phyloP scores from a whole-genome alignment of 495 filamentous ascomycete species.

The Penicillium daleae region DNA sequence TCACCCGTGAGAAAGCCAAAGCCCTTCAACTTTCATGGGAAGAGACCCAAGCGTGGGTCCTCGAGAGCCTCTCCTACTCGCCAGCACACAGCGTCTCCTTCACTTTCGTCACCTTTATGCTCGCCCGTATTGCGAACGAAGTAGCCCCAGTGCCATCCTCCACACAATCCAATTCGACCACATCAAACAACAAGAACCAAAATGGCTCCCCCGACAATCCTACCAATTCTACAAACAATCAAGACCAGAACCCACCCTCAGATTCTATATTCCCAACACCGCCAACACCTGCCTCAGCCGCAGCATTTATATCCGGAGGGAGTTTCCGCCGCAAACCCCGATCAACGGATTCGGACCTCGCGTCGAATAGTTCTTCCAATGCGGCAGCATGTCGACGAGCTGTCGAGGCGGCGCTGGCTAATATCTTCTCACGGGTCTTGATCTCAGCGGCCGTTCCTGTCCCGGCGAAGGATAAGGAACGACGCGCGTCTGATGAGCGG shows the following conservation, averaged over 20 bases:
- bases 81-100: conserved; percentile 85
- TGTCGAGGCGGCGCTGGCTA: conserved; percentile 40
- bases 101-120: conserved; percentile 81
- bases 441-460: conserved; percentile 37
- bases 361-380: conserved; percentile 7
- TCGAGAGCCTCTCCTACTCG: conserved; percentile 70
- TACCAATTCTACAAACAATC: conserved; percentile 11
- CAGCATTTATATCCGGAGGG: conserved; percentile 37
- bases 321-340: conserved; percentile 40
- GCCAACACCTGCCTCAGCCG: conserved; percentile 33
- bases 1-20: conserved; percentile 53
- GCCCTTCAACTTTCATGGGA: conserved; percentile 54
- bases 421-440: conserved; percentile 41
- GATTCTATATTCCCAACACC: conserved; percentile 8
- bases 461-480: conserved; percentile 48
- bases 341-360: conserved; percentile 11
- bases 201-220: not conserved
- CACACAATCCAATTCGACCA: not conserved
- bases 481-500: conserved; percentile 43
- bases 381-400: conserved; percentile 36
- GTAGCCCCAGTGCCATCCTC: conserved; percentile 41
- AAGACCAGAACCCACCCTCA: conserved; percentile 12
- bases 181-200: conserved; percentile 1
- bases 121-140: conserved; percentile 57
- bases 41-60: conserved; percentile 66